A percentile compares a stretch with the other conserved stretches of the same genome.
phyloP scores from a whole-genome alignment of 805 yeast species.

The Cyberlindnera lachancei region DNA sequence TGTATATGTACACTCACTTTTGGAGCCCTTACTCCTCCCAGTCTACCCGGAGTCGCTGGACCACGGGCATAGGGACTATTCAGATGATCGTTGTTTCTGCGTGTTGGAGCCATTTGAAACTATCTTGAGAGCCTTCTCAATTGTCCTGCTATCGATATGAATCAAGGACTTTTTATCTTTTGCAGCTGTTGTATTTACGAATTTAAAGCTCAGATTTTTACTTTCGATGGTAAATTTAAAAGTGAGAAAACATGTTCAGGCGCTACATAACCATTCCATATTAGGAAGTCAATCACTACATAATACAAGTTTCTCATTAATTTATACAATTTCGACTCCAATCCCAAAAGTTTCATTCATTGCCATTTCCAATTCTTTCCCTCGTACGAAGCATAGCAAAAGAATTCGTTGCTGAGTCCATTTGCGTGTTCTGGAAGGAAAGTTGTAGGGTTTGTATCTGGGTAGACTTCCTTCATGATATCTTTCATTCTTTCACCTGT shows the following conservation, averaged over 20 bases:
- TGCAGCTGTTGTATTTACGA: no score
- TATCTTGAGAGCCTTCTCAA: no score
- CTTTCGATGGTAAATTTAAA: no score
- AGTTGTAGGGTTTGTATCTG: conserved; percentile 54
- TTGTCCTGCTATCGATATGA: neutral
- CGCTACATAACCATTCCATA: no score
- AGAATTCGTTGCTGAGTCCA: conserved; percentile 81
- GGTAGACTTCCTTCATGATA: conserved; percentile 53
- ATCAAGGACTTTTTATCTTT: neutral
- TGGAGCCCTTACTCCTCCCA: no score
- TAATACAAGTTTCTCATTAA: no score
- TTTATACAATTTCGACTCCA: no score
- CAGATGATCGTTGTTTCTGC: conserved; percentile 8
- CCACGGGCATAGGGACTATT: conserved; percentile 16
- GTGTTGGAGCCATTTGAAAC: conserved; percentile 7
- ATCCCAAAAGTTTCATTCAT: no score
- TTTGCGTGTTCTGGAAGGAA: conserved; percentile 77
- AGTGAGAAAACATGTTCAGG: no score
- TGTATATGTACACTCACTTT: no score
- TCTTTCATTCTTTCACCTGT: conserved; percentile 86
- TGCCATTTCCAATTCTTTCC: conserved; percentile 54
- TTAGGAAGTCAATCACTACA: no score
- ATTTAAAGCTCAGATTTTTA: no score
- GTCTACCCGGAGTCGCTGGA: conserved; percentile 1
- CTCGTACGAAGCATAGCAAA: conserved; percentile 77